Percentiles rank a stretch among this genome's conserved stretches.
These are phyloP conservation scores for Xylariaceae sp. DNA, from an alignment of 2,329 filamentous ascomycete genomes.

Conservation along the genomic window DNA sequence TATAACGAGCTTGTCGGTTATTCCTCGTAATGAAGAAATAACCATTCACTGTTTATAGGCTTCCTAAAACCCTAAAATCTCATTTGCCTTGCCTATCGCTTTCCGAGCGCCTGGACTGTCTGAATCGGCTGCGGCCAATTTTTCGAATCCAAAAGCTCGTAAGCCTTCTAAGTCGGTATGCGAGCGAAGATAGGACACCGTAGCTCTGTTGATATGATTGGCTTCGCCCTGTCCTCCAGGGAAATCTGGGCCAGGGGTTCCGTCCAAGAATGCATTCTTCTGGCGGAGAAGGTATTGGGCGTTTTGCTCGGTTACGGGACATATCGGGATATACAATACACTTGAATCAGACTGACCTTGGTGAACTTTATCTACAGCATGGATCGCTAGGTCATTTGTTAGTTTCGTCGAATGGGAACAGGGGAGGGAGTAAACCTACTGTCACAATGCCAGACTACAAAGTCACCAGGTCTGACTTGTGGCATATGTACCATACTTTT, in stretches of 20 bases:
- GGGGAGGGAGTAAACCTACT: constrained; percentile 46
- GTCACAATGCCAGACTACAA: constrained; percentile 85
- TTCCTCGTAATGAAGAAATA: no score
- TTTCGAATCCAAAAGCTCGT: constrained; percentile 54
- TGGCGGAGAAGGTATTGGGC: constrained; percentile 74
- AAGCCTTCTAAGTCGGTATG: constrained; percentile 44
- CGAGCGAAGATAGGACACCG: constrained; percentile 45
- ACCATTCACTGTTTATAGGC: no score
- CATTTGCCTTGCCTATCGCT: constrained; percentile 50
- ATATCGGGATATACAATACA: constrained; percentile 88
- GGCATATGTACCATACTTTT: constrained; percentile 76
- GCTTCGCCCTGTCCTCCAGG: constrained; percentile 73
- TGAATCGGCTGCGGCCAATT: constrained; percentile 37
- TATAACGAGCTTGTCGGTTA: no score
- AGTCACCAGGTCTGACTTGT: constrained; percentile 72
- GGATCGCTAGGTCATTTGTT: constrained; percentile 57
- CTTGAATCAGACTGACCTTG: constrained; percentile 74
- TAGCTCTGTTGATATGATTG: constrained; percentile 55
- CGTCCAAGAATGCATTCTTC: constrained; percentile 71
- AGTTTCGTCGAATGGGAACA: constrained; percentile 28
- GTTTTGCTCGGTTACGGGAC: constrained; percentile 78
- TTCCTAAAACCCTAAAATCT: constrained; percentile 48
- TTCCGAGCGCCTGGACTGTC: constrained; percentile 45
- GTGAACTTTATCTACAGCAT: constrained; percentile 83
- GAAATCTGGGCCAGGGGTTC: constrained; percentile 73